Conservation (phyloP, 1,284 basidiomycete species). For the Trichosporon faecale region DNA sequence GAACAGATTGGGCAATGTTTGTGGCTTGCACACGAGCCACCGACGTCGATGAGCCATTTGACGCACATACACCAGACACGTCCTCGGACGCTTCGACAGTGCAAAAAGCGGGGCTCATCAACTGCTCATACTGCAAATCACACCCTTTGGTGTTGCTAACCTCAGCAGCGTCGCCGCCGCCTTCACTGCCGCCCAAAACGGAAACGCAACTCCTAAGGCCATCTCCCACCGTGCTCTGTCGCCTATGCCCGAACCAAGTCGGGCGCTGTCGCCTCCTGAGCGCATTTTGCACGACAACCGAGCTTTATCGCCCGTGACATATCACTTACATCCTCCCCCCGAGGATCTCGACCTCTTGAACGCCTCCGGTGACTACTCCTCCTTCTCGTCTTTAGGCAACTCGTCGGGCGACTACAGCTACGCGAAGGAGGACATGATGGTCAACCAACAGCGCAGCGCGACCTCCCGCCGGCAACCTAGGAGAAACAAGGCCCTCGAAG, state of each 20-base stretch:
- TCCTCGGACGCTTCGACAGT: too few species aligned
- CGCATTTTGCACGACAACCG: constrained; percentile 1
- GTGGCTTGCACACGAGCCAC: background rate
- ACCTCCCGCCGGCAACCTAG: constrained; percentile 17
- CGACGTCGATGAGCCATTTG: background rate
- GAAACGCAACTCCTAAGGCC: background rate
- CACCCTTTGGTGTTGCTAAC: background rate
- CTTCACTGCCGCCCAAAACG: constrained; percentile 10
- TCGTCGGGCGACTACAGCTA: constrained; percentile 34
- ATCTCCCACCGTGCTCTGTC: background rate
- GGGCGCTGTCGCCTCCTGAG: background rate
- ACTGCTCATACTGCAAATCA: background rate
- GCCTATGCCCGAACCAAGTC: background rate
- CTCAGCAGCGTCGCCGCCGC: constrained; percentile 10
- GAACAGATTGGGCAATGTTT: background rate
- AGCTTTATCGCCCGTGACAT: constrained; percentile 35
- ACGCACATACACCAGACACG: background rate
- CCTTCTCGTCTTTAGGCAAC: constrained; percentile 34
- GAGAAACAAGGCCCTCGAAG: constrained; percentile 28
- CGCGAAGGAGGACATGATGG: constrained; percentile 34
- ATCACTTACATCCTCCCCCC: constrained; percentile 34
- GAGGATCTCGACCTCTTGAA: constrained; percentile 27
- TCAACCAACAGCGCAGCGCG: background rate
- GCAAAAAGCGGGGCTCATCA: background rate
- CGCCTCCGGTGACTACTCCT: constrained; percentile 26